A percentile compares a stretch with the other conserved stretches of the same genome.
These are phyloP conservation scores for Pseudozyma sp. DNA, from an alignment of 1,284 basidiomycete genomes.

Conservation along the genomic window DNA sequence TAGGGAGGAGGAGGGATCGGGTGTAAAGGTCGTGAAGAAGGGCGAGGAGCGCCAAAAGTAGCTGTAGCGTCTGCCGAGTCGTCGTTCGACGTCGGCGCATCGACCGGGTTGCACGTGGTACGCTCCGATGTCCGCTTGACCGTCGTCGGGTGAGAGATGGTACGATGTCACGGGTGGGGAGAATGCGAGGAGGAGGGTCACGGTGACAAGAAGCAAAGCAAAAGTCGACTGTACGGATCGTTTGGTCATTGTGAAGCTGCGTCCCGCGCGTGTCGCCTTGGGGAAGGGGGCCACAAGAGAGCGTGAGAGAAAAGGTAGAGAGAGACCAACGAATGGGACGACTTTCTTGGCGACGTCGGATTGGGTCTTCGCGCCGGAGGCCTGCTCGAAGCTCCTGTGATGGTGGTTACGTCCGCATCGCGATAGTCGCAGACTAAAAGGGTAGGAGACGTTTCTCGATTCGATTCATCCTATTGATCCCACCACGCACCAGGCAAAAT, in stretches of 20 bases:
- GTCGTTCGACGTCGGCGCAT: constrained; percentile 19
- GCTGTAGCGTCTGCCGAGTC: constrained; percentile 16
- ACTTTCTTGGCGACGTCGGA: too few relatives aligned
- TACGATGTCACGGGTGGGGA: constrained; percentile 1
- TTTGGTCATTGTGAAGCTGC: neutral
- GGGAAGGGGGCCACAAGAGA: too few relatives aligned
- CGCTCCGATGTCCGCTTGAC: constrained; percentile 30
- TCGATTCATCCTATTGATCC: too few relatives aligned
- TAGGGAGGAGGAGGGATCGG: neutral
- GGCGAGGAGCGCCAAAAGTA: constrained; percentile 14
- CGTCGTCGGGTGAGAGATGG: constrained; percentile 19
- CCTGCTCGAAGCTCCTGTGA: too few relatives aligned
- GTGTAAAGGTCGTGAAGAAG: constrained; percentile 16
- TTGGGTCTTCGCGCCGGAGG: too few relatives aligned
- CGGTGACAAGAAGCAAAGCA: neutral
- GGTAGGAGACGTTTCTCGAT: too few relatives aligned
- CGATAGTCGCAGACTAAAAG: too few relatives aligned
- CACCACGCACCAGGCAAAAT: too few relatives aligned
- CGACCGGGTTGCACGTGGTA: constrained; percentile 40
- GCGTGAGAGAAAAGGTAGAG: too few relatives aligned
- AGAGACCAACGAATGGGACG: too few relatives aligned
- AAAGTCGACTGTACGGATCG: neutral
- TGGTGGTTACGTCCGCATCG: too few relatives aligned
- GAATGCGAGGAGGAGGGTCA: neutral
- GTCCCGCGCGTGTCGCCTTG: too few relatives aligned